Evolutionary conservation across 768 basidiomycete species (phyloP).

Genomic region (Mycena galopus): DNA sequence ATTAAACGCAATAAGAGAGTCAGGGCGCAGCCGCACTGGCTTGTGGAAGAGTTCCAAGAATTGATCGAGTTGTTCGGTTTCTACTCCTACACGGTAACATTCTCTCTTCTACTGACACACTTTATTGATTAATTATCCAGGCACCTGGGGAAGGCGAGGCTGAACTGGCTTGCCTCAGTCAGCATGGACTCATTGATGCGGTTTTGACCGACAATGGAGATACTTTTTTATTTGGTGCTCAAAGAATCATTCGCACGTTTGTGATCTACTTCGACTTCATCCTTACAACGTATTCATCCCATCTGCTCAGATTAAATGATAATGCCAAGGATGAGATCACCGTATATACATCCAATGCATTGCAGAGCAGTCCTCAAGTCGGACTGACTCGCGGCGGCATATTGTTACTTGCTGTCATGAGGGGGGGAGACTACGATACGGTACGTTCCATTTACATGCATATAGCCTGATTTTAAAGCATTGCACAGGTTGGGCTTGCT

Average conservation of each 20-base stretch:
- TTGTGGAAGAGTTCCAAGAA: background rate
- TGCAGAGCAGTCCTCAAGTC: conserved; percentile 34
- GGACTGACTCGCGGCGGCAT: conserved; percentile 45
- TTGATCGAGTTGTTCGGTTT: background rate
- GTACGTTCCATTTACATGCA: conserved; percentile 31
- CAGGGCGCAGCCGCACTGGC: conserved; percentile 9
- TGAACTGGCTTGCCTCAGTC: background rate
- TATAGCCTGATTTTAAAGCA: too few species aligned
- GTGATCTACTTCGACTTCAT: too few species aligned
- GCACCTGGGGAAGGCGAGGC: conserved; percentile 1
- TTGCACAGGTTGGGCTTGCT: conserved; percentile 35
- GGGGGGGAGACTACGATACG: conserved; percentile 51
- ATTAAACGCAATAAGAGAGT: conserved; percentile 55
- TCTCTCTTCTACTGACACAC: too few species aligned
- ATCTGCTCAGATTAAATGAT: conserved; percentile 56
- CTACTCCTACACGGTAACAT: background rate
- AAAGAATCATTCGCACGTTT: background rate
- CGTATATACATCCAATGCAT: conserved; percentile 34
- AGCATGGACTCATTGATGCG: background rate
- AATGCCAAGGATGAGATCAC: conserved; percentile 57
- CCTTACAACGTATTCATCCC: too few species aligned
- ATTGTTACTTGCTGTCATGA: conserved; percentile 50
- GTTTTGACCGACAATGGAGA: background rate
- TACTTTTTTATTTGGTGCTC: background rate
- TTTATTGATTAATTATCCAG: background rate